These are phyloP conservation scores for Sophora flavescens DNA, from an alignment of 306 rosid genomes.

Conservation along the genomic window DNA sequence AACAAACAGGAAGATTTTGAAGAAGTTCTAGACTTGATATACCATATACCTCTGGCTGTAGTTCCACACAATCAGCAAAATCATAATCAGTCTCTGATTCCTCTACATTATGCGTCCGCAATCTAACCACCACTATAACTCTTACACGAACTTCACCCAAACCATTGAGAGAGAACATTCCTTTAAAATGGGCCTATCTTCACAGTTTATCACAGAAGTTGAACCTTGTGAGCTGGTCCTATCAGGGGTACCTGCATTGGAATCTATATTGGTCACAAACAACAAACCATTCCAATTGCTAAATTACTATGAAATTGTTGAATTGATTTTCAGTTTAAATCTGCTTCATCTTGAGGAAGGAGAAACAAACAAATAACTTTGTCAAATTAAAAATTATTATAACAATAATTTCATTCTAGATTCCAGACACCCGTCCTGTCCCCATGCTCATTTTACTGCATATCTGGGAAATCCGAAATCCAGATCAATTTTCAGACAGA, in stretches of 20 bases:
- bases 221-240: no score
- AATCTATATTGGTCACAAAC: constrained; percentile 22
- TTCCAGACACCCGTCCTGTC: not conserved
- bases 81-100: constrained; percentile 84
- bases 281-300: constrained; percentile 18
- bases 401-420: constrained; percentile 21
- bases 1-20: not conserved
- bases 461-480: constrained; percentile 35
- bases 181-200: no score
- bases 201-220: no score
- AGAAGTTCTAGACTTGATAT: constrained; percentile 27
- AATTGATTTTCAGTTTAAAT: constrained; percentile 31
- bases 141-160: no score
- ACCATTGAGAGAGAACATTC: no score
- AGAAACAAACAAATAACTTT: not conserved
- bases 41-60: constrained; percentile 84
- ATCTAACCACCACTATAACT: not conserved
- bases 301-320: constrained; percentile 29
- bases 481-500: constrained; percentile 42
- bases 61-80: constrained; percentile 95
- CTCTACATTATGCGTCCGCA: constrained; percentile 84
- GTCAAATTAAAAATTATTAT: constrained; percentile 29
- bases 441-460: not conserved
- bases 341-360: constrained; percentile 27
- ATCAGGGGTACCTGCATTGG: no score